A percentile compares a stretch with the other conserved stretches of the same genome.
These are phyloP conservation scores for Microcera coccophila DNA, from an alignment of 2,329 filamentous ascomycete species.

Conservation along the genomic window DNA sequence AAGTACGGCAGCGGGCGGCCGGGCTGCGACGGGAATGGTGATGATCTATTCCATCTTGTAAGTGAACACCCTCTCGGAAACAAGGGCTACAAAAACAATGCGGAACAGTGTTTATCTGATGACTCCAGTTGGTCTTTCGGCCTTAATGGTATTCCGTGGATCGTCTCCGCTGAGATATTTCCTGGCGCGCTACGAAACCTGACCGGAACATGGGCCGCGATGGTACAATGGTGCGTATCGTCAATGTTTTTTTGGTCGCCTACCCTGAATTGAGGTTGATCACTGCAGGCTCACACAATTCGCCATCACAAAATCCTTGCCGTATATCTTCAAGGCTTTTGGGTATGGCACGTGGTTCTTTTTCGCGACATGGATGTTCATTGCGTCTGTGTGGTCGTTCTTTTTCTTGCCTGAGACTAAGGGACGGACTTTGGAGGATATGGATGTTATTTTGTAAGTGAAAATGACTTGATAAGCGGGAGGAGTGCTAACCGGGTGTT, in stretches of 20 bases:
- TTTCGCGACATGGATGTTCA: conserved; percentile 50
- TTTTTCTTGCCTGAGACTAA: conserved; percentile 55
- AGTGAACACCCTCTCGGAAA: conserved; percentile 14
- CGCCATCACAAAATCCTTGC: conserved; percentile 41
- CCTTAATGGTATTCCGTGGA: conserved; percentile 45
- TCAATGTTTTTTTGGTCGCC: background rate
- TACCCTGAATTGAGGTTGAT: background rate
- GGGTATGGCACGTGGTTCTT: conserved; percentile 55
- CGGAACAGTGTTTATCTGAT: too few relatives aligned
- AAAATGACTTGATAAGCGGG: too few relatives aligned
- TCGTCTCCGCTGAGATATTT: conserved; percentile 44
- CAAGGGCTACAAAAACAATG: background rate
- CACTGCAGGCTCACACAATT: conserved; percentile 37
- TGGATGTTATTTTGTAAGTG: conserved; percentile 41
- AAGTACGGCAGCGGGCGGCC: conserved; percentile 43
- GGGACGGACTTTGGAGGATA: conserved; percentile 50
- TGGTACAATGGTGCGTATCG: conserved; percentile 34
- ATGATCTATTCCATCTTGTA: conserved; percentile 54
- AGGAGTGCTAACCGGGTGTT: too few relatives aligned
- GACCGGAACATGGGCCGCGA: conserved; percentile 39
- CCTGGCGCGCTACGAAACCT: conserved; percentile 40
- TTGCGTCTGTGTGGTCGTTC: conserved; percentile 45
- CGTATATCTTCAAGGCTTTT: conserved; percentile 42
- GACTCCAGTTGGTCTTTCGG: conserved; percentile 41
- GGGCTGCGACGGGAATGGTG: conserved; percentile 51